Conservation (phyloP, 352 stramenopile genomes). For the Pythium coloratum region DNA sequence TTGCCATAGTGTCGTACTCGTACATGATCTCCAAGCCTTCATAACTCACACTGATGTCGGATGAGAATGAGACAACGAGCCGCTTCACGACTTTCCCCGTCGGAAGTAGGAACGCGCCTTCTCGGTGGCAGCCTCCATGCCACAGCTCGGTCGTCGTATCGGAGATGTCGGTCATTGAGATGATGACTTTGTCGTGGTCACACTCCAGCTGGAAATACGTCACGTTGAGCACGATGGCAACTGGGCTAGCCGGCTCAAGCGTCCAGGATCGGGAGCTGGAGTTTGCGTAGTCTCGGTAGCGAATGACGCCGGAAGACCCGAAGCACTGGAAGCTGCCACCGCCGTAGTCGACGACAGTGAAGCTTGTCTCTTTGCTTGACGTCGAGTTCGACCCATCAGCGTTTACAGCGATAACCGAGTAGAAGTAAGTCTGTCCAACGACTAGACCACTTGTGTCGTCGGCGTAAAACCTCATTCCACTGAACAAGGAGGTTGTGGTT, state of each 20-base stretch:
- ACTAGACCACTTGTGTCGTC: constrained; percentile 36
- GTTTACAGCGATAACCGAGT: constrained; percentile 32
- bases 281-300: constrained; percentile 40
- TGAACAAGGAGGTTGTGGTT: constrained; percentile 7
- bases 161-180: constrained; percentile 24
- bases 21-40: constrained; percentile 49
- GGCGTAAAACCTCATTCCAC: constrained; percentile 15
- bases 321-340: constrained; percentile 19
- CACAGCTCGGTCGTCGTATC: constrained; percentile 31
- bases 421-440: constrained; percentile 40
- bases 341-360: constrained; percentile 16
- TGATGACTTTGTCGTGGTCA: constrained; percentile 44
- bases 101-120: constrained; percentile 40
- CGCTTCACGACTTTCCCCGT: constrained; percentile 33
- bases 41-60: constrained; percentile 46
- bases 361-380: constrained; percentile 36
- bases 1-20: constrained; percentile 22
- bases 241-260: constrained; percentile 29
- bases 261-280: constrained; percentile 38
- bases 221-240: constrained; percentile 39
- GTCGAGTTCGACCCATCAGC: constrained; percentile 23
- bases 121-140: constrained; percentile 50
- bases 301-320: constrained; percentile 20
- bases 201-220: constrained; percentile 61
- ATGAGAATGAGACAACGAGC: constrained; percentile 39